Base-by-base conservation (phyloP, 129 eudicot species). In the Flaveria bidentis region DNA sequence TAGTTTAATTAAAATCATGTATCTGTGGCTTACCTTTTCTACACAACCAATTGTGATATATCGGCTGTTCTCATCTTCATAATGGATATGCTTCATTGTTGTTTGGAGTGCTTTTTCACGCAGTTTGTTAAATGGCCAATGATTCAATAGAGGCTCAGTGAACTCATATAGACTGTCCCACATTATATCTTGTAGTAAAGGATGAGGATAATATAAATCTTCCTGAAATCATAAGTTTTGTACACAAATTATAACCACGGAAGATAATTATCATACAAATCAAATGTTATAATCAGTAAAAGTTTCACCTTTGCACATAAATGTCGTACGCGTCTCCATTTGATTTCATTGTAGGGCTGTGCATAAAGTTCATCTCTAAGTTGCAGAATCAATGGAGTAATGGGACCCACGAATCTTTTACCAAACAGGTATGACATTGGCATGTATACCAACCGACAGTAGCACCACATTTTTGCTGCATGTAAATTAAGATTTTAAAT, bases 41-140 rank as follows among this genome's bases (percentile, higher is more conserved):
- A 92, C 93, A 12, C 85, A 84, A 50, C 97, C 97, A 60, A 89
- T 89, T 22, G 96, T 89, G 44, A 92, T 87, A 52, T 92, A 92
- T 53, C 93, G 71, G 15, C 93, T 92, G 62, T 85, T 89, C 47
- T 89, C 93, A 74, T 92, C 97, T 77, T 92, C 96, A 55, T 92
- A 82, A 72, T 82, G 85, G 61, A 82, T 76, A 71, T 82, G 85
- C 13, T 82, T 71, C 82, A 76, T 71, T 18, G 85, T 82, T 26
- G 82, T 82, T n/a, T 67, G 53, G 1, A 82, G 85, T 52, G 85
- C 85, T 64, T 52, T 82, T 6, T 82, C 69, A 0, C 85, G 73
- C 71, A 82, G 18, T 53, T 82, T 82, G 57, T 76, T 76, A 9
- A 82, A 23, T 2, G 85, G 85, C 85, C 85, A 82, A 41, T 67